Conservation (phyloP, 1,284 basidiomycete species). For the Apiotrichum porosum region DNA sequence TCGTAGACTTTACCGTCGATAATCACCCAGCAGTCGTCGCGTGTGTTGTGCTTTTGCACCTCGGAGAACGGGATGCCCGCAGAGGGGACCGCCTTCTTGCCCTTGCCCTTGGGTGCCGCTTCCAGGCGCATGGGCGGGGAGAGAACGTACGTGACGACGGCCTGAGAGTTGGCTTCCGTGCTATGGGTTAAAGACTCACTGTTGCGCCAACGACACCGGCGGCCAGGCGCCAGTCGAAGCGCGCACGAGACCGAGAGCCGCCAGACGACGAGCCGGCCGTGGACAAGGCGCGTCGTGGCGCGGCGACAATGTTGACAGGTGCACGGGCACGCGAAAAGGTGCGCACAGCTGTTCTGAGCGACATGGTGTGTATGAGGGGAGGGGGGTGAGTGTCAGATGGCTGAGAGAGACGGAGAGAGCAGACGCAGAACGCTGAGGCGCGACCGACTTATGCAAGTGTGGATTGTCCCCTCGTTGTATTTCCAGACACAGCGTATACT, state of each 20-base stretch:
- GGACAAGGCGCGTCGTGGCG: background rate
- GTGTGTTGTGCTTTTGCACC: slow-evolving; percentile 54
- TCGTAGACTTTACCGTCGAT: slow-evolving; percentile 55
- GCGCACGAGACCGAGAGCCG: background rate
- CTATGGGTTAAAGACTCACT: too few species aligned
- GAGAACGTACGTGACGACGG: slow-evolving; percentile 2
- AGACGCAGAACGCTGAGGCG: too few species aligned
- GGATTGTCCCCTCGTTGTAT: too few species aligned
- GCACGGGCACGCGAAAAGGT: background rate
- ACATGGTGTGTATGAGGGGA: background rate
- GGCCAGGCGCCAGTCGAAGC: background rate
- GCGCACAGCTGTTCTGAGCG: background rate
- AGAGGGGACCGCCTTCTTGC: background rate
- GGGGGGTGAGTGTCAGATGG: too few species aligned
- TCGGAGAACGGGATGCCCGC: slow-evolving; percentile 51
- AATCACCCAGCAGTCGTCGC: slow-evolving; percentile 73
- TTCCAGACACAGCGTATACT: too few species aligned
- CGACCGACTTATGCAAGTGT: too few species aligned
- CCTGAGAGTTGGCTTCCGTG: too few species aligned
- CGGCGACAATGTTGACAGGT: background rate
- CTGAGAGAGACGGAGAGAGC: too few species aligned
- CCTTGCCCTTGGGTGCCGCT: background rate
- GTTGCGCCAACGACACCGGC: background rate
- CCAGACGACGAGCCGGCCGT: background rate
- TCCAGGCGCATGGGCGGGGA: background rate